Conservation (phyloP, 2,329 filamentous ascomycete genomes). For the Calonectria leucothoes region DNA sequence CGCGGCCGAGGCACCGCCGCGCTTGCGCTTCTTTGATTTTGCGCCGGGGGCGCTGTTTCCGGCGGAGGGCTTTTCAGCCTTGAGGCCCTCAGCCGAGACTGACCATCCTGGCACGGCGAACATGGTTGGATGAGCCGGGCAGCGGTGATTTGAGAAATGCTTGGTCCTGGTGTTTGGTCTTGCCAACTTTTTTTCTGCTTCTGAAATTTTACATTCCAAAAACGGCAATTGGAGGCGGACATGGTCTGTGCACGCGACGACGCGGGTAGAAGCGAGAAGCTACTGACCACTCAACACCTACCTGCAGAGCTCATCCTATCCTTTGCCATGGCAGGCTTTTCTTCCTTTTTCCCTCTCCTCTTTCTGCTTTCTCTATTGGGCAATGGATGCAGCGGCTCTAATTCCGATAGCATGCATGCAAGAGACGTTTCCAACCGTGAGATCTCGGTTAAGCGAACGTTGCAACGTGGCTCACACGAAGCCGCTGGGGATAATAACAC, state of each 20-base stretch:
- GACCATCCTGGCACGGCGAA: slow-evolving; percentile 97
- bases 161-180: slow-evolving; percentile 18
- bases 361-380: background rate
- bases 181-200: slow-evolving; percentile 17
- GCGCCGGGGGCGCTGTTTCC: slow-evolving; percentile 49
- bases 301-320: background rate
- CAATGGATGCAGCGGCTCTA: background rate
- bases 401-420: background rate
- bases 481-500: background rate
- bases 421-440: background rate
- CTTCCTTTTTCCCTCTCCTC: background rate
- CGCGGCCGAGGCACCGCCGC: slow-evolving; percentile 33
- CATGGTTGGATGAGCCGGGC: slow-evolving; percentile 62
- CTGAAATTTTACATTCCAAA: slow-evolving; percentile 9
- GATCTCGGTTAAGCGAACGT: background rate
- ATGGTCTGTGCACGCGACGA: slow-evolving; percentile 5
- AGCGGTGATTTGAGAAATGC: slow-evolving; percentile 12
- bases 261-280: background rate
- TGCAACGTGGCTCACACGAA: background rate
- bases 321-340: background rate
- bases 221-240: background rate
- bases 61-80: slow-evolving; percentile 68
- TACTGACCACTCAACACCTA: background rate
- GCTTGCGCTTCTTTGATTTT: slow-evolving; percentile 72
- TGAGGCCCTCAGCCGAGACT: slow-evolving; percentile 77